Conservation (phyloP, 2,329 filamentous ascomycete species). For the Fusarium nisikadoi region DNA sequence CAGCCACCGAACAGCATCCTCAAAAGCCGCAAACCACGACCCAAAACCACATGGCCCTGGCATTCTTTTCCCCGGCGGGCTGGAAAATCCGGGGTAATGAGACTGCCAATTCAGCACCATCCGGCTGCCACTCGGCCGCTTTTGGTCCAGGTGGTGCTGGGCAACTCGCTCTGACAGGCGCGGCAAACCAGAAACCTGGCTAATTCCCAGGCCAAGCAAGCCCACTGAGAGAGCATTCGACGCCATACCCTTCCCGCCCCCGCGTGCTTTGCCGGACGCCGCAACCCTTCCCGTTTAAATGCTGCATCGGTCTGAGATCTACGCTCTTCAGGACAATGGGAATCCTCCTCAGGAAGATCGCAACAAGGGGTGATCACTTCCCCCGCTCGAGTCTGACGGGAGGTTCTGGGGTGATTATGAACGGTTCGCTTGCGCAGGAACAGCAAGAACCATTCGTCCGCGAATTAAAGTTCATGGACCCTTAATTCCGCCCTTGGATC, state of each 20-base stretch:
- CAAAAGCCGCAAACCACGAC: conserved; percentile 23
- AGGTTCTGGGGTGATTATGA: conserved; percentile 16
- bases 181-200: conserved; percentile 39
- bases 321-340: conserved; percentile 16
- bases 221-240: conserved; percentile 19
- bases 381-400: conserved; percentile 12
- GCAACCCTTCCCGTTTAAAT: conserved; percentile 34
- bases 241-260: conserved; percentile 20
- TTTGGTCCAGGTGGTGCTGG: conserved; percentile 38
- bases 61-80: conserved; percentile 33
- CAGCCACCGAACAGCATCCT: conserved; percentile 25
- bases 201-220: conserved; percentile 34
- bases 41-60: conserved; percentile 28
- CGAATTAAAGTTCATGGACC: conserved; percentile 27
- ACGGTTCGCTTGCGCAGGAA: conserved; percentile 38
- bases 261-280: conserved; percentile 35
- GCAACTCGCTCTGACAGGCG: conserved; percentile 37
- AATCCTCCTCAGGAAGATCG: conserved; percentile 27
- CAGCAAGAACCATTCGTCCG: conserved; percentile 9
- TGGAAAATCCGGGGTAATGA: conserved; percentile 42
- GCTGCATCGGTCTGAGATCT: conserved; percentile 31
- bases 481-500: conserved; percentile 20
- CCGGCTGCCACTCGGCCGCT: conserved; percentile 25
- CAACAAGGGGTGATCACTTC: conserved; percentile 22
- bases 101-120: conserved; percentile 32